Conservation (phyloP, 768 basidiomycete species). For the Tylopilus rubrobrunneus region DNA sequence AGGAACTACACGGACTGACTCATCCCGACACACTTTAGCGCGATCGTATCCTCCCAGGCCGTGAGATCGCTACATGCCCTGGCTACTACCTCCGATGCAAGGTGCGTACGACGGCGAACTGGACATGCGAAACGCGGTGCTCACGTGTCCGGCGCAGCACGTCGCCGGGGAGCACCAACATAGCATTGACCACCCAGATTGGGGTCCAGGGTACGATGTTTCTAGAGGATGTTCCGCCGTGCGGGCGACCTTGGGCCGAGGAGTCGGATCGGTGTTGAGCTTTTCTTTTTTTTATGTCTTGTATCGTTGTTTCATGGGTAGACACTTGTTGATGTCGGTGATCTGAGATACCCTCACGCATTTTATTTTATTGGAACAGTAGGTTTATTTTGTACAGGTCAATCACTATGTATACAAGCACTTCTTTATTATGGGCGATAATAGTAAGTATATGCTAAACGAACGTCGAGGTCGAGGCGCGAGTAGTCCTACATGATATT, state of each 20-base stretch:
- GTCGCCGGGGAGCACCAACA: not conserved
- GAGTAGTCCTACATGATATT: too few relatives aligned
- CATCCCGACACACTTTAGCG: not conserved
- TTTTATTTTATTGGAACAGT: not conserved
- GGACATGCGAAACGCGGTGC: not conserved
- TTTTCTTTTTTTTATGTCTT: not conserved
- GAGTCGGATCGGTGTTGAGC: not conserved
- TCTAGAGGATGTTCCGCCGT: not conserved
- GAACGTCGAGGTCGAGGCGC: too few relatives aligned
- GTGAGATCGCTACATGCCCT: slow-evolving; percentile 7
- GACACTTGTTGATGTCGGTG: not conserved
- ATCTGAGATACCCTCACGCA: not conserved
- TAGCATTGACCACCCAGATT: slow-evolving; percentile 6
- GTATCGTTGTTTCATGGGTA: not conserved
- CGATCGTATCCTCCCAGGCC: slow-evolving; percentile 7
- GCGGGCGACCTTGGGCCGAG: not conserved
- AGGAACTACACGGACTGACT: not conserved
- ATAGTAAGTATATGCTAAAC: too few relatives aligned
- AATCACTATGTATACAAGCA: not conserved
- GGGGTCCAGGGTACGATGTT: not conserved
- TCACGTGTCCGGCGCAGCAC: slow-evolving; percentile 2
- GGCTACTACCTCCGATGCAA: not conserved
- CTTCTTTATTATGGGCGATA: not conserved
- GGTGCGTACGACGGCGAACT: not conserved
- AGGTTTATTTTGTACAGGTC: not conserved